phyloP scores from a whole-genome alignment of 495 filamentous ascomycete genomes.

The Penicillium ochrochloron region DNA sequence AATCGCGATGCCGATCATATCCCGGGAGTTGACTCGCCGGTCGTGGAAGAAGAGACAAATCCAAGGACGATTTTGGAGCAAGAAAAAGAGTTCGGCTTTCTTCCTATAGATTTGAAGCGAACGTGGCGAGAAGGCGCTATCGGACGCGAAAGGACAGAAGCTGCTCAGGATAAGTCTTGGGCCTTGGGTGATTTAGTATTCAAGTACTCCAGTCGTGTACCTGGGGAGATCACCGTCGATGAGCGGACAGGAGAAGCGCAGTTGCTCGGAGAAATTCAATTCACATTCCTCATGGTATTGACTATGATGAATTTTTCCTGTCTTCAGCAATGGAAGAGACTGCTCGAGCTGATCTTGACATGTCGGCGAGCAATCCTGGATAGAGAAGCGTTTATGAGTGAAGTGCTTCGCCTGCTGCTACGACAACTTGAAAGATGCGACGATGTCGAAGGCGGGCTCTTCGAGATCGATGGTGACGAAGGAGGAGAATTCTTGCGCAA shows the following conservation, averaged over 20 bases:
- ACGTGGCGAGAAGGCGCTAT: slow-evolving; percentile 73
- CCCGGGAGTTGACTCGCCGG: slow-evolving; percentile 46
- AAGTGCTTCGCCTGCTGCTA: slow-evolving; percentile 64
- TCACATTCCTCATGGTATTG: slow-evolving; percentile 79
- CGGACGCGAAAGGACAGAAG: slow-evolving; percentile 73
- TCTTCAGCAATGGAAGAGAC: slow-evolving; percentile 84
- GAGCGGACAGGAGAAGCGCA: slow-evolving; percentile 42
- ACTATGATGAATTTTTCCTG: slow-evolving; percentile 85
- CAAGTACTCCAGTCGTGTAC: slow-evolving; percentile 27
- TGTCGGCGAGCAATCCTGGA: slow-evolving; percentile 62
- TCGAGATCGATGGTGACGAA: slow-evolving; percentile 56
- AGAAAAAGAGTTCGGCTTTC: slow-evolving; percentile 50
- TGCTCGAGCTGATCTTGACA: slow-evolving; percentile 73
- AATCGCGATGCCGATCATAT: slow-evolving; percentile 54
- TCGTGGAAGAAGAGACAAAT: slow-evolving; percentile 14
- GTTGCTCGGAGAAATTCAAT: slow-evolving; percentile 85
- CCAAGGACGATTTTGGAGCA: slow-evolving; percentile 23
- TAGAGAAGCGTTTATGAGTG: slow-evolving; percentile 60
- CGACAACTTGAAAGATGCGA: slow-evolving; percentile 74
- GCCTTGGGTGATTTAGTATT: slow-evolving; percentile 60
- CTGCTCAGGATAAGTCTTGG: slow-evolving; percentile 73
- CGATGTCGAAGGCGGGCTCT: slow-evolving; percentile 65
- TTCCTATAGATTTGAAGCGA: slow-evolving; percentile 56
- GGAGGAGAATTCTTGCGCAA: slow-evolving; percentile 60
- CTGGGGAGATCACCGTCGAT: slow-evolving; percentile 23